Evolutionary conservation across 371 early-diverging fungal genomes (phyloP).

Genomic region (Circinella minor): DNA sequence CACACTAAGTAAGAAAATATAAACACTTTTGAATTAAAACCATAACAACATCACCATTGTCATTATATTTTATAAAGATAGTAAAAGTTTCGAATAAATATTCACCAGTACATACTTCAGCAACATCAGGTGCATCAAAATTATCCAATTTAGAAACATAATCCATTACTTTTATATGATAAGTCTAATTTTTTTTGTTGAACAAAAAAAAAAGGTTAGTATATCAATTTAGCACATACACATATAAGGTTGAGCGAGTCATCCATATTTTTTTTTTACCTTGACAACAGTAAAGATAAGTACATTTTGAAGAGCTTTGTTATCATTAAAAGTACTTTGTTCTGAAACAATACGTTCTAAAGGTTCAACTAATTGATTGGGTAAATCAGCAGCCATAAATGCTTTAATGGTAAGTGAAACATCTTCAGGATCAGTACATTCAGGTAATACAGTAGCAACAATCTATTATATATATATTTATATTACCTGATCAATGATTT

Average conservation of each 20-base stretch:
- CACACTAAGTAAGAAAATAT: too few species aligned
- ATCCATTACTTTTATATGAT: conserved; percentile 90
- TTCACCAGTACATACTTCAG: conserved; percentile 88
- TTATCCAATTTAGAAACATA: conserved; percentile 92
- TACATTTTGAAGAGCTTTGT: conserved; percentile 95
- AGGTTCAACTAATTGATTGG: conserved; percentile 94
- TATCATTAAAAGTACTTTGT: conserved; percentile 89
- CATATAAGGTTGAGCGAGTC: neutral
- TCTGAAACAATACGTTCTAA: conserved; percentile 96
- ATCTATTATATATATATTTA: conserved; percentile 41
- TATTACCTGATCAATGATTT: conserved; percentile 89
- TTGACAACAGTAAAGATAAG: conserved; percentile 97
- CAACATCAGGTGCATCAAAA: conserved; percentile 96
- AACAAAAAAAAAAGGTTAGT: neutral
- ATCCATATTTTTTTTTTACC: conserved; percentile 27
- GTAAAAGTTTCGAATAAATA: conserved; percentile 92
- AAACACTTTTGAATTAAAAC: too few species aligned
- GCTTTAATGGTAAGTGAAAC: conserved; percentile 97
- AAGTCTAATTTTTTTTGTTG: conserved; percentile 52
- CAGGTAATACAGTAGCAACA: conserved; percentile 89
- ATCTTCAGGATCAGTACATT: conserved; percentile 95
- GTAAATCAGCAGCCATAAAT: conserved; percentile 95
- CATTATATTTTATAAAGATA: conserved; percentile 92
- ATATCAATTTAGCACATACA: neutral
- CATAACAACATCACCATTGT: conserved; percentile 83